Base-by-base conservation (phyloP, 495 filamentous ascomycete genomes). In the Aspergillus olivimuriae region DNA sequence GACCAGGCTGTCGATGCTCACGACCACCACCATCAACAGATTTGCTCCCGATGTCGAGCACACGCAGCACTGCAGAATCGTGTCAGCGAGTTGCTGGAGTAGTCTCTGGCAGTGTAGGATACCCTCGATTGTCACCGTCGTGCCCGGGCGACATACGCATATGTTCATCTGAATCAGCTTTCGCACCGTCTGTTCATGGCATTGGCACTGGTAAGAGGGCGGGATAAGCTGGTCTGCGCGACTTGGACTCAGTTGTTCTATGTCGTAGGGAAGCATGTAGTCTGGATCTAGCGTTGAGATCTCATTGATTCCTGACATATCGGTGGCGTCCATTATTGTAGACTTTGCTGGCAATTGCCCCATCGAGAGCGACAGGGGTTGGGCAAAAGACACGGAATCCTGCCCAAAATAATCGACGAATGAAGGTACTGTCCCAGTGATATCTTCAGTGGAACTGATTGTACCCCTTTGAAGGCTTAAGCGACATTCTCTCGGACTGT, bases 1-100 rank as follows among this genome's bases (percentile, higher is more conserved):
- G 2, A 65, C 40, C n/a, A 66, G 44, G 38, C 59, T 57, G 35
- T 68, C 62, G 30, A 66, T 66, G 4, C 53, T 52, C 19, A 66
- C 48, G 6, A 66, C 53, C 6, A 65, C 51, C 4, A 65, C 26
- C 54, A 65, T 63, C 6, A 68, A 55, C 19, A 65, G 49, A n/a
- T 61, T 61, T 0, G 51, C 46, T 20, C 56, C 48, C 1, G 47
- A 52, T 21, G 54, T 58, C 1, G 57, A 54, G 43, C 65, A 68
- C n/a, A 57, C 28, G 8, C 41, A 41, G 28, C 65, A 68, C 17
- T 55, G 57, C 4, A 68, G 46, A 12, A 66, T 60, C 1, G 47
- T 48, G n/a, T 65, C 57, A 2, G 57, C 49, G 12, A 61, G 48
- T 4, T 59, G 41, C 36, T 63, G 46, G 12, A 68, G 37, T 4